Evolutionary conservation across 257 asterid genomes (phyloP), one percentile per base, ranked within the genome.

Genomic region (Misopates orontium): DNA sequence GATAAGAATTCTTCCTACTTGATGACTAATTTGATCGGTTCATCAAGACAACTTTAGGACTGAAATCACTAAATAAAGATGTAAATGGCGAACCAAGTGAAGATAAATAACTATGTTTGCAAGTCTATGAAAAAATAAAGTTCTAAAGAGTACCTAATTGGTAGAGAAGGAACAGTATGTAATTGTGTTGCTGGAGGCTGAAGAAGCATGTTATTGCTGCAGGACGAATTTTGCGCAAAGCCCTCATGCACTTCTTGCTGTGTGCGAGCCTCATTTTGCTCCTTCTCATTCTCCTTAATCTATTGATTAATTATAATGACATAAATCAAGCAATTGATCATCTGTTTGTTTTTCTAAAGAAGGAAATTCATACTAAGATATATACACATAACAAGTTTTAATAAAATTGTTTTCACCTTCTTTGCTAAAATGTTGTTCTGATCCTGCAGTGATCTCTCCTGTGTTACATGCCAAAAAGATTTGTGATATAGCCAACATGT

Each of bases 381-480:
- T 28, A 28, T 28, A 28, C 5, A 20, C 4, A 49, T 16, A 49
- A 12, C 42, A 36, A 8, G n/a, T 36, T 36, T 2, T 6, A 45
- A 42, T 1, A 0, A 5, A 18, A 9, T 23, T 0, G 21, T 18
- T 1, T 20, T 54, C 69, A 87, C 95, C 97, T 85, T 75, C 71
- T 80, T 90, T 8, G 77, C 71, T 53, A 90, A 60, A 53, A 67
- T 6, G 47, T 60, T 82, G 71, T 86, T 84, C 41, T 87, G 84
- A 62, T 80, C 85, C 74, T 72, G 87, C 70, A 90, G 58, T 41
- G 76, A 70, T 73, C 64, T 90, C 85, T 80, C 97, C 97, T 90
- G 87, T 40, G 51, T 70, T 31, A 65, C 19, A 20, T 19, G 2
- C 39, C 36, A 49, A n/a, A 24, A 65, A 10, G 39, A 21, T 14